These are phyloP conservation scores for Silene uniflora DNA, from an alignment of 148 eudicot genomes.

Conservation along the genomic window DNA sequence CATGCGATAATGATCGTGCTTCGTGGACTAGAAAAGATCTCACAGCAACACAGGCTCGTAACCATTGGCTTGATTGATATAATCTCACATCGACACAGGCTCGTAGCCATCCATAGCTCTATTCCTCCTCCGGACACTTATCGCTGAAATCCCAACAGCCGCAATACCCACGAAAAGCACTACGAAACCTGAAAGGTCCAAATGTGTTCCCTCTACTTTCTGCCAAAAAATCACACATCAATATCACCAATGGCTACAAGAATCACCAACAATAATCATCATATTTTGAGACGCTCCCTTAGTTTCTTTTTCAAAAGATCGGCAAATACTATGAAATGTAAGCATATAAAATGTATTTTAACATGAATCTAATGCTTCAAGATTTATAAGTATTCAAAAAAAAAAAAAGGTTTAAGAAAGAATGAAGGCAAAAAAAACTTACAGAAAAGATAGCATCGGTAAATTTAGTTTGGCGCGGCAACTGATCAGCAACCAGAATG, in stretches of 20 bases:
- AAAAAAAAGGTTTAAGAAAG: neutral
- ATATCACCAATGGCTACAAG: neutral
- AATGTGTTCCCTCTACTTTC: constrained; percentile 1
- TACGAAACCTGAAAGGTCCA: neutral
- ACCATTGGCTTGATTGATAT: constrained; percentile 22
- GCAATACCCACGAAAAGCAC: constrained; percentile 30
- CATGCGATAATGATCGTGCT: too few relatives aligned
- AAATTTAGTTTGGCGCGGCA: constrained; percentile 19
- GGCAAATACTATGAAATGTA: neutral
- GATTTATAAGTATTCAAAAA: neutral
- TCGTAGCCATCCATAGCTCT: constrained; percentile 36
- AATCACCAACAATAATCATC: neutral
- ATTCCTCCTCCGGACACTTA: constrained; percentile 21
- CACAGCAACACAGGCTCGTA: constrained; percentile 28
- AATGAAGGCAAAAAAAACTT: neutral
- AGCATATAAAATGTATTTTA: neutral
- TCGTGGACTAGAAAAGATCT: constrained; percentile 3
- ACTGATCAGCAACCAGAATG: constrained; percentile 60
- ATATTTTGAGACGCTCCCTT: neutral
- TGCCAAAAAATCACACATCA: neutral
- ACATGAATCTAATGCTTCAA: too few relatives aligned
- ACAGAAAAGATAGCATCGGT: constrained; percentile 15
- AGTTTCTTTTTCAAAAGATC: neutral
- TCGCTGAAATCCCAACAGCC: constrained; percentile 14
- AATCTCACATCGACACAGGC: constrained; percentile 26